Base-by-base conservation (phyloP, 768 basidiomycete genomes). In the Suillus lakei region DNA sequence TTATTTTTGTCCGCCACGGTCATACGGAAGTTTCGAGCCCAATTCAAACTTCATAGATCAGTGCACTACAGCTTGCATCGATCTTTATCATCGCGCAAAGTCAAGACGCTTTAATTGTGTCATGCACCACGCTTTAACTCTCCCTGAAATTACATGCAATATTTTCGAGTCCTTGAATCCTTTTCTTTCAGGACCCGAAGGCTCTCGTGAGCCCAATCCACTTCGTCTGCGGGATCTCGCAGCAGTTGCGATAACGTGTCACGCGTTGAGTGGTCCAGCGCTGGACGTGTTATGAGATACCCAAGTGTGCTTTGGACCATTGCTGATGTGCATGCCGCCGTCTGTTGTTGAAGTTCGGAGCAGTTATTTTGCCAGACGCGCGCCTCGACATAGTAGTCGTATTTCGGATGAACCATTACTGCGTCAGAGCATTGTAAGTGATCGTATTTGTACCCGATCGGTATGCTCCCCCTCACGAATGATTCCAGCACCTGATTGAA, bases 181-280 rank as follows among this genome's bases (percentile, higher is more conserved):
- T n/a, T n/a, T 44, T 44, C 41, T 43, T 32, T 26, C 41, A 61
- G 26, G 43, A 13, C 39, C 30, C 41, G n/a, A 39, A 9, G 21
- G n/a, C n/a, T n/a, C n/a, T n/a, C n/a, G n/a, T n/a, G n/a, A 12
- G 28, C 32, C 16, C 61, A 50, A 23, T 26, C 43, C 32, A 23
- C 15, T 50, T 38, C 36, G 12, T 38, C 0, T 38, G 36, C 36
- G 13, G 36, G 36, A 60, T 46, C 63, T 67, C 23, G 64, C 56
- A 15, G 48, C 13, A 9, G 56, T 61, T 21, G 64, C 63, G 6
- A 28, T 21, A n/a, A 67, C 66, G 26, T 67, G 66, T 21, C 63
- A 41, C 7, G 32, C 30, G n/a, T 64, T 64, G 32, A 64, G 36
- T 12, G 36, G 36, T 38, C 9, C 36, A 36, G 44, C 66, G 26